phyloP scores from a whole-genome alignment of 2,329 filamentous ascomycete species.

The Mollisiaceae sp. region DNA sequence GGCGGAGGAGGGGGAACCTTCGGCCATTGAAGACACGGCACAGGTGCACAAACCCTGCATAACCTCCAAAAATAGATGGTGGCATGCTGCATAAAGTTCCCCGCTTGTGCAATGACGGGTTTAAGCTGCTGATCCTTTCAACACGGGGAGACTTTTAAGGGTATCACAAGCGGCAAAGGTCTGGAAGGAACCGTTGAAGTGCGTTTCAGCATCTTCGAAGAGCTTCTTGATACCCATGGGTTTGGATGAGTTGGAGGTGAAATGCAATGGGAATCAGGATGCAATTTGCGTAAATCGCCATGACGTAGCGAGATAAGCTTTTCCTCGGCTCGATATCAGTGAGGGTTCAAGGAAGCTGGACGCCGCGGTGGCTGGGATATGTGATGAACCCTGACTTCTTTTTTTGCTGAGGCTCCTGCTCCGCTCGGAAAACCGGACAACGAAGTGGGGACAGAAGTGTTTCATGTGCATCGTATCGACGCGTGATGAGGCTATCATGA shows the following conservation, averaged over 20 bases:
- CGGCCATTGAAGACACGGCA: not conserved
- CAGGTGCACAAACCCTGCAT: constrained; percentile 4
- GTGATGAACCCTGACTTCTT: not conserved
- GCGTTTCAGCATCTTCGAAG: not conserved
- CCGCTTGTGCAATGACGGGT: not conserved
- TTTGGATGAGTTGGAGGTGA: not conserved
- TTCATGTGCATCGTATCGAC: constrained; percentile 6
- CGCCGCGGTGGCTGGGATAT: not conserved
- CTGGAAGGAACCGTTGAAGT: not conserved
- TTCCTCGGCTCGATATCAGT: not conserved
- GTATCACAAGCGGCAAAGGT: not conserved
- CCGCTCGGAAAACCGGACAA: constrained; percentile 3
- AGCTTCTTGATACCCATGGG: not conserved
- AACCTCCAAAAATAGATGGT: not conserved
- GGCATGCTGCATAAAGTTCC: not conserved
- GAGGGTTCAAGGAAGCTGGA: constrained; percentile 3
- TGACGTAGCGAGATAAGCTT: constrained; percentile 7
- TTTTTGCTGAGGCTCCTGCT: not conserved
- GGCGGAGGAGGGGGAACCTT: not conserved
- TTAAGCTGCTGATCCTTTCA: not conserved
- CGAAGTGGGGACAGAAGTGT: not conserved
- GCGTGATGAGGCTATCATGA: constrained; percentile 2
- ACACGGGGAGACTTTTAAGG: not conserved
- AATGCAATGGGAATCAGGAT: not conserved
- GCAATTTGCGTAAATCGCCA: not conserved